These are phyloP conservation scores for Diutina neorugosa DNA, from an alignment of 1,139 yeast genomes.

Conservation along the genomic window DNA sequence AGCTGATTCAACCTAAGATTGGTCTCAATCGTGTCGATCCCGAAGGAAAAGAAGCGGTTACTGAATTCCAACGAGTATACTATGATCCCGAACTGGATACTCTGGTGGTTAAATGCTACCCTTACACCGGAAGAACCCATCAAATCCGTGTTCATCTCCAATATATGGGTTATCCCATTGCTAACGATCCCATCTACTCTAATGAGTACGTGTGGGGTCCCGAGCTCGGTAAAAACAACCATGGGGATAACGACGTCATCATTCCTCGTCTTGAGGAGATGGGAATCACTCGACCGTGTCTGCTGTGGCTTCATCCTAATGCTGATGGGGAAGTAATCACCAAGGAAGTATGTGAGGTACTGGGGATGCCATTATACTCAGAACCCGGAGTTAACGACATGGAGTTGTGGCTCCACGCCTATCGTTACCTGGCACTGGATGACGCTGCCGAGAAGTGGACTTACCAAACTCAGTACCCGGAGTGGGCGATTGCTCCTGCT, in stretches of 20 bases:
- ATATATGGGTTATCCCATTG: slow-evolving; percentile 78
- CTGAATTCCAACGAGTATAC: slow-evolving; percentile 42
- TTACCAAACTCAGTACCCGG: slow-evolving; percentile 69
- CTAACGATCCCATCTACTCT: slow-evolving; percentile 82
- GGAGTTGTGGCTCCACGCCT: slow-evolving; percentile 86
- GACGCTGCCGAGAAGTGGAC: slow-evolving; percentile 40
- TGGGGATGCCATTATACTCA: slow-evolving; percentile 64
- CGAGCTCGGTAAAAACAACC: slow-evolving; percentile 40
- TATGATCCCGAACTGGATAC: slow-evolving; percentile 45
- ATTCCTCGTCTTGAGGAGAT: slow-evolving; percentile 39
- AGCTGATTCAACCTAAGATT: slow-evolving; percentile 65
- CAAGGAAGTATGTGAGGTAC: slow-evolving; percentile 48
- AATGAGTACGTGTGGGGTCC: slow-evolving; percentile 62
- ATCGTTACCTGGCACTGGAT: slow-evolving; percentile 49
- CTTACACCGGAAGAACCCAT: slow-evolving; percentile 88
- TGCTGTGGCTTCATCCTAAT: slow-evolving; percentile 53
- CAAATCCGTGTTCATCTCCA: slow-evolving; percentile 91
- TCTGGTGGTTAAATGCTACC: slow-evolving; percentile 72
- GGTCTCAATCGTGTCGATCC: slow-evolving; percentile 63
- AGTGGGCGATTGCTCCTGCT: slow-evolving; percentile 68
- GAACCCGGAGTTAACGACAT: slow-evolving; percentile 86
- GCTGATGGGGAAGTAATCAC: slow-evolving; percentile 50
- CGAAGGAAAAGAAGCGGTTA: slow-evolving; percentile 55
- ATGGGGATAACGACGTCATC: slow-evolving; percentile 24
- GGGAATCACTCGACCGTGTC: slow-evolving; percentile 59